Evolutionary conservation across 345 rosid genomes (phyloP).

Genomic region (Jatropha curcas): DNA sequence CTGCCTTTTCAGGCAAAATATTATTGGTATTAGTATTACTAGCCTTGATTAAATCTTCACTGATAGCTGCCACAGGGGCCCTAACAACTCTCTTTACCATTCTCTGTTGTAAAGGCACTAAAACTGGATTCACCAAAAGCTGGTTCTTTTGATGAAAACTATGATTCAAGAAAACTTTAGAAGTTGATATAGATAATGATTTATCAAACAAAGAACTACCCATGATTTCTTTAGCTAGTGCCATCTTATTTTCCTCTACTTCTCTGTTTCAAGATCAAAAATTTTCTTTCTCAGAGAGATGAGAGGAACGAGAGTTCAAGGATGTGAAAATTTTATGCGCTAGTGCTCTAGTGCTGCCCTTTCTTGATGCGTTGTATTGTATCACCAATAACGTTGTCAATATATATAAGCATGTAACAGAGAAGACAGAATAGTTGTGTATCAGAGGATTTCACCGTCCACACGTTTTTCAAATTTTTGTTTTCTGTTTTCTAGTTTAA

Average conservation of each 20-base stretch:
- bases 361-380: not conserved
- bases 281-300: not conserved
- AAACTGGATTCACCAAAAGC: constrained; percentile 16
- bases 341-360: not conserved
- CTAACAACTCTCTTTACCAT: constrained; percentile 8
- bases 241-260: constrained; percentile 35
- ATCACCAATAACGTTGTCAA: no score
- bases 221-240: constrained; percentile 63
- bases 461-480: constrained; percentile 68
- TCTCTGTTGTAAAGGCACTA: constrained; percentile 4
- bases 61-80: constrained; percentile 44
- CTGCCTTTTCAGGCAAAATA: constrained; percentile 32
- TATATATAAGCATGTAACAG: not conserved
- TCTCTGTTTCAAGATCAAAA: not conserved
- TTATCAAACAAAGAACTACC: constrained; percentile 31
- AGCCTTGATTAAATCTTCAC: constrained; percentile 68
- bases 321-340: not conserved
- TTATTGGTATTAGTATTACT: constrained; percentile 6
- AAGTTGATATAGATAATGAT: constrained; percentile 15
- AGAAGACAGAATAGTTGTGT: not conserved
- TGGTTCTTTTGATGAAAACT: constrained; percentile 7
- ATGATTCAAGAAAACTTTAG: constrained; percentile 5
- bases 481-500: not conserved
- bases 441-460: constrained; percentile 42
- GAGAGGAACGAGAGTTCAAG: constrained; percentile 5